Conservation (phyloP, 2,329 filamentous ascomycete genomes). For the Phaeomoniella chlamydospora region DNA sequence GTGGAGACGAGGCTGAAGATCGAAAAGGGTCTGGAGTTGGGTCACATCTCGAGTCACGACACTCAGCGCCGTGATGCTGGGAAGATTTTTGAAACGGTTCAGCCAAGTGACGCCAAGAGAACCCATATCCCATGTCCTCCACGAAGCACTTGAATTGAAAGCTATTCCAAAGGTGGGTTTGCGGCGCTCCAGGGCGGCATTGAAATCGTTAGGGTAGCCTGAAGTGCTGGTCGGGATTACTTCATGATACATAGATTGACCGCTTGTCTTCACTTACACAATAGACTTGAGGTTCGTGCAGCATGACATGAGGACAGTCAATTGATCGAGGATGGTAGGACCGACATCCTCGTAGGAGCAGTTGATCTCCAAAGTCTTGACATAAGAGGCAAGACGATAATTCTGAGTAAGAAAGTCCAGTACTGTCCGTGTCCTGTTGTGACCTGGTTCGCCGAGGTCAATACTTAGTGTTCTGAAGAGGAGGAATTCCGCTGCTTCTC, state of each 20-base stretch:
- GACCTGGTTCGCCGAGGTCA: background rate
- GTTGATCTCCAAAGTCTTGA: background rate
- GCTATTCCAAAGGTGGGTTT: background rate
- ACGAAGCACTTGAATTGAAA: background rate
- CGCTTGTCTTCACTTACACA: background rate
- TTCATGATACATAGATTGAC: background rate
- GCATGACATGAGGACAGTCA: background rate
- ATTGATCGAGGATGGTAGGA: background rate
- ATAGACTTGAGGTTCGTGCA: background rate
- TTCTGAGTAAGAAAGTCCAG: background rate
- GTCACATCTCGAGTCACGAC: background rate
- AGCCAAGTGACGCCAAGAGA: background rate
- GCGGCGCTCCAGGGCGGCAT: background rate
- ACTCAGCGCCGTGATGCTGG: background rate
- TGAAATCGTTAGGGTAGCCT: background rate
- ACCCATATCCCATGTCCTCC: background rate
- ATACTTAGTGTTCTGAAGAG: background rate
- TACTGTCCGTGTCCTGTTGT: background rate
- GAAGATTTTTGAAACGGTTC: background rate
- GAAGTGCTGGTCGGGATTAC: background rate
- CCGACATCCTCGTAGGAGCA: background rate
- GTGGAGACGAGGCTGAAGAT: background rate
- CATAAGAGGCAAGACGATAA: background rate
- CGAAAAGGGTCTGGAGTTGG: background rate
- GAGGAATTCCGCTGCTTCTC: background rate